Evolutionary conservation across 2,329 filamentous ascomycete species (phyloP), one percentile per base, ranked within the genome.

Genomic region (Fusarium nanum): DNA sequence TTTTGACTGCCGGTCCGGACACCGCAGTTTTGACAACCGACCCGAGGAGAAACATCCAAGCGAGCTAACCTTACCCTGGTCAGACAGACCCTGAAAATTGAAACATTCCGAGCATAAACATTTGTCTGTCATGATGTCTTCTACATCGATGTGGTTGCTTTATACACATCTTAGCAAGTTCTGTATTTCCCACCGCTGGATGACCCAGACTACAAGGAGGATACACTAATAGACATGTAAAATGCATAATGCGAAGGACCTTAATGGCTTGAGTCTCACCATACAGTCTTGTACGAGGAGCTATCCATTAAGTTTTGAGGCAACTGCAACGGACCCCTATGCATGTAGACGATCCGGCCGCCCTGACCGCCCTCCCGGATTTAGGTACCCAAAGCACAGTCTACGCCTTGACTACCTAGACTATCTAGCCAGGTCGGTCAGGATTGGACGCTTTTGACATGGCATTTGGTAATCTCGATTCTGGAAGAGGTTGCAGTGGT

Each of bases 341-440:
- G 67, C 65, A 70, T 53, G 52, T 70, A 67, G 34, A 55, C 64
- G 58, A 62, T 59, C 56, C 60, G 65, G 68, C n/a, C 50, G 16
- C 56, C 58, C 48, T 72, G 70, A 73, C 72, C 72, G 72, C 72
- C 60, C 57, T 60, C 34, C 70, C 65, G 64, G 56, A 60, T 66
- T 66, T 72, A 22, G 22, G 22, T 22, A 66, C 49, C 70, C 63
- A 73, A 57, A 28, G 59, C 54, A 41, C 6, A 41, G 9, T 28
- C 14, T 27, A 16, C 49, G 22, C 49, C 34, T 55, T 27, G 30
- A 55, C 28, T 22, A 22, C 22, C 22, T 41, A 50, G 30, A 41
- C 23, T 53, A 53, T n/a, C 23, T 28, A 53, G 13, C 22, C 7
- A 27, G 53, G 30, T 20, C 20, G 13, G 18, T 41, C 41, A 22